A percentile compares a stretch with the other conserved stretches of the same genome.
Evolutionary conservation across 257 asterid species (phyloP).

Genomic region (Ajuga chamaepitys): DNA sequence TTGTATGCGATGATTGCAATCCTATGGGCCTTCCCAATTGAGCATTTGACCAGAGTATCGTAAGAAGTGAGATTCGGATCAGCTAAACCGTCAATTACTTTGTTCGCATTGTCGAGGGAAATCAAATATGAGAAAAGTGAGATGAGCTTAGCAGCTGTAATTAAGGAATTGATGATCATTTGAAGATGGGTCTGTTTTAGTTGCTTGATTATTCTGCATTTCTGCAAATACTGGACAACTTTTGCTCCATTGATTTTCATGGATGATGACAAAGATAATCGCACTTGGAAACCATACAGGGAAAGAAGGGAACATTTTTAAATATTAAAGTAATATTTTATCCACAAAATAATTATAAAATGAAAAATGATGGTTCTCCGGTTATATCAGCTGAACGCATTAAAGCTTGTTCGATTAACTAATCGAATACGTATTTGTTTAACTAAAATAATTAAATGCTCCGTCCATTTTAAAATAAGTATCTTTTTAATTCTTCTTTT

Average conservation of each 20-base stretch:
- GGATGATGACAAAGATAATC: not conserved
- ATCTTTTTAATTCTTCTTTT: too few relatives aligned
- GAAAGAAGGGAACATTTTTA: too few relatives aligned
- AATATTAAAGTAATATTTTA: too few relatives aligned
- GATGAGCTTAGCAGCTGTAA: conserved; percentile 34
- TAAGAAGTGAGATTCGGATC: conserved; percentile 26
- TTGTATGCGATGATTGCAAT: conserved; percentile 25
- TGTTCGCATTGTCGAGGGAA: conserved; percentile 28
- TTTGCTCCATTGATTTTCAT: conserved; percentile 35
- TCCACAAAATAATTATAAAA: too few relatives aligned
- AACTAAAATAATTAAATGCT: too few relatives aligned
- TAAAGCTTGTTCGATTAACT: too few relatives aligned
- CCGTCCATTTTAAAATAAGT: too few relatives aligned
- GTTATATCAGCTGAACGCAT: too few relatives aligned
- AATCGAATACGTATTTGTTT: too few relatives aligned
- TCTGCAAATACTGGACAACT: conserved; percentile 27
- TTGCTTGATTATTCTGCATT: conserved; percentile 27
- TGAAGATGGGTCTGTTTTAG: conserved; percentile 48
- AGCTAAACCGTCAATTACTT: conserved; percentile 16
- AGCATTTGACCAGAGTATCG: conserved; percentile 45
- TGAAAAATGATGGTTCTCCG: too few relatives aligned
- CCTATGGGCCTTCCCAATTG: conserved; percentile 27
- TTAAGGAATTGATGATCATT: conserved; percentile 33
- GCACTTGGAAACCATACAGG: too few relatives aligned
- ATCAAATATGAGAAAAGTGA: conserved; percentile 27